Evolutionary conservation across 192 early-diverging fungal genomes (phyloP).

Genomic region (Coemansia furcata): DNA sequence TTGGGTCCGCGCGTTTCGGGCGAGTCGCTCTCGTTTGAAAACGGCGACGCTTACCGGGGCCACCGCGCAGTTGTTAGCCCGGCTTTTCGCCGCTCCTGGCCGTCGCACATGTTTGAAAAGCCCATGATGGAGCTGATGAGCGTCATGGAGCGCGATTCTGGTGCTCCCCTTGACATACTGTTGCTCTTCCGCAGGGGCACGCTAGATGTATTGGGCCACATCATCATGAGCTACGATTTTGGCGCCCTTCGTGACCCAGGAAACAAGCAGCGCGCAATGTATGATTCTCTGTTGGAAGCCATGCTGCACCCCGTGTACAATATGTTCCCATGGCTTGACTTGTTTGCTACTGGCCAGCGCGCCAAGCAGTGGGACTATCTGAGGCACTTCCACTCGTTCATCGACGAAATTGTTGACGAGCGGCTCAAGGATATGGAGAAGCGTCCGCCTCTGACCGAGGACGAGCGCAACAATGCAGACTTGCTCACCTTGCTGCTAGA

Average conservation of each 20-base stretch:
- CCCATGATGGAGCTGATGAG: constrained; percentile 41
- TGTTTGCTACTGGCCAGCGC: constrained; percentile 40
- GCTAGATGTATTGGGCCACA: constrained; percentile 58
- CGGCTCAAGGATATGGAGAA: constrained; percentile 30
- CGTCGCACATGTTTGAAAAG: constrained; percentile 42
- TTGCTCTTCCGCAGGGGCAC: constrained; percentile 51
- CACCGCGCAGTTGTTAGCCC: constrained; percentile 52
- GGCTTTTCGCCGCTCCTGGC: constrained; percentile 52
- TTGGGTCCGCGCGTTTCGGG: constrained; percentile 47
- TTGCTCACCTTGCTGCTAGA: constrained; percentile 59
- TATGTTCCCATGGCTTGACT: constrained; percentile 56
- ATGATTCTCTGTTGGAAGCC: constrained; percentile 47
- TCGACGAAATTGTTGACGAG: constrained; percentile 47
- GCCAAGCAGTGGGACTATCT: constrained; percentile 44
- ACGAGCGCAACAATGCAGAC: constrained; percentile 52
- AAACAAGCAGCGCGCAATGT: constrained; percentile 48
- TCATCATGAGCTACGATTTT: constrained; percentile 59
- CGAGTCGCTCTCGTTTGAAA: constrained; percentile 46
- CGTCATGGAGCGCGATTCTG: constrained; percentile 40
- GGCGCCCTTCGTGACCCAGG: constrained; percentile 45
- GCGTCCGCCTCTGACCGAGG: constrained; percentile 38
- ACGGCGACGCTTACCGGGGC: constrained; percentile 47
- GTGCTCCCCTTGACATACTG: constrained; percentile 35
- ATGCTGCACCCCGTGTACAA: constrained; percentile 53
- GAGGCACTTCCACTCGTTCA: constrained; percentile 41